Percentiles rank a stretch among this genome's conserved stretches.
These are phyloP conservation scores for Aureococcus anophagefferens DNA, from an alignment of 108 stramenopile species.

Conservation along the genomic window DNA sequence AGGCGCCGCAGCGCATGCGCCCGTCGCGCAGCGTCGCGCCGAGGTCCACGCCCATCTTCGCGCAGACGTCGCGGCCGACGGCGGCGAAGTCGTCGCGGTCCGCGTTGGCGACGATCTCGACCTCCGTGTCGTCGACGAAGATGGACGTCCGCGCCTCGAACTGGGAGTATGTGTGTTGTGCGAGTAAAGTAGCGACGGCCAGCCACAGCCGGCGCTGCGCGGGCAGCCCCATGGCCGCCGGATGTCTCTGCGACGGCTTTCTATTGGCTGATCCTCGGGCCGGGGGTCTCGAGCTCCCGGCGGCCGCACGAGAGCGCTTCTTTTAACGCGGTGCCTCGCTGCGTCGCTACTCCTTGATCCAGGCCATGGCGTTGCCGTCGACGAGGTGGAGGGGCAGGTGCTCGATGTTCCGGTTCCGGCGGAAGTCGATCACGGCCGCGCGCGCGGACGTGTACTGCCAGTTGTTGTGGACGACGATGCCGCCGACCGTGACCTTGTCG, in stretches of 20 bases:
- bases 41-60: neutral
- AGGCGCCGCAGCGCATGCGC: neutral
- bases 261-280: no score
- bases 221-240: no score
- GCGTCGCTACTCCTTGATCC: neutral
- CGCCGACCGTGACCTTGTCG: neutral
- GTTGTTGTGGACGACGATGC: constrained; percentile 4
- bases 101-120: neutral
- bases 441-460: constrained; percentile 3
- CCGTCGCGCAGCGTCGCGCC: neutral
- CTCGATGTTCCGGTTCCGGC: neutral
- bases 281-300: no score
- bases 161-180: no score
- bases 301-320: no score
- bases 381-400: neutral
- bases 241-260: no score
- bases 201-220: no score
- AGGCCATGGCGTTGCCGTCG: neutral
- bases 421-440: neutral
- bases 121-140: neutral
- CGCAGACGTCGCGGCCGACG: neutral
- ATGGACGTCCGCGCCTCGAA: neutral
- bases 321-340: no score
- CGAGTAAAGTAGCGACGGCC: no score
- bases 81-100: neutral